Evolutionary conservation across 805 yeast species (phyloP).

Genomic region (Scheffersomyces stipitis): DNA sequence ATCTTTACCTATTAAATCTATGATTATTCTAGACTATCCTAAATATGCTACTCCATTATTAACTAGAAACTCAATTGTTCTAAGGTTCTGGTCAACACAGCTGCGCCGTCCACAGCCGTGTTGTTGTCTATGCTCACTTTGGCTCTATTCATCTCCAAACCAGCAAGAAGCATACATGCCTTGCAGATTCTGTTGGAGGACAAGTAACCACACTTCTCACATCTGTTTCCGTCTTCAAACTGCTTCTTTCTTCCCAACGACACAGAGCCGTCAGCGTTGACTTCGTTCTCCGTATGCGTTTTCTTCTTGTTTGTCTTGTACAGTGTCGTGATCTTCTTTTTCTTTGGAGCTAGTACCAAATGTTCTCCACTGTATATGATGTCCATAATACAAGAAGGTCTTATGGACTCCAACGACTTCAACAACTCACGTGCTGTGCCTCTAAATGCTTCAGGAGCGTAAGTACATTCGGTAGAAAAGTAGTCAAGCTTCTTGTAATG

Average conservation of each 20-base stretch:
- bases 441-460: slow-evolving; percentile 97
- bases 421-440: slow-evolving; percentile 94
- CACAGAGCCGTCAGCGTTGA: slow-evolving; percentile 64
- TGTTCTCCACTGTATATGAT: slow-evolving; percentile 93
- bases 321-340: slow-evolving; percentile 39
- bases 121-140: slow-evolving; percentile 57
- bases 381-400: slow-evolving; percentile 93
- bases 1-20: too few species aligned
- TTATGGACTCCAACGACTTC: slow-evolving; percentile 83
- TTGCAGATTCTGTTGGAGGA: slow-evolving; percentile 88
- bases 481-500: slow-evolving; percentile 94
- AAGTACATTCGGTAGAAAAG: slow-evolving; percentile 95
- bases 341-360: slow-evolving; percentile 62
- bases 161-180: slow-evolving; percentile 86
- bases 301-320: slow-evolving; percentile 30
- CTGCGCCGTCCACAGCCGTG: slow-evolving; percentile 59
- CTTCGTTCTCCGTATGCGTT: slow-evolving; percentile 43
- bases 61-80: slow-evolving; percentile 65
- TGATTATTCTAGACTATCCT: too few species aligned
- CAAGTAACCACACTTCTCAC: slow-evolving; percentile 88
- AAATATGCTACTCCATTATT: too few species aligned
- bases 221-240: slow-evolving; percentile 65
- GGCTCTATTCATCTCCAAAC: slow-evolving; percentile 75
- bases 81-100: slow-evolving; percentile 56
- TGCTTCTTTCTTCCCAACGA: slow-evolving; percentile 31